Evolutionary conservation across 2,329 filamentous ascomycete species (phyloP).

Genomic region (Orbilia oligospora): DNA sequence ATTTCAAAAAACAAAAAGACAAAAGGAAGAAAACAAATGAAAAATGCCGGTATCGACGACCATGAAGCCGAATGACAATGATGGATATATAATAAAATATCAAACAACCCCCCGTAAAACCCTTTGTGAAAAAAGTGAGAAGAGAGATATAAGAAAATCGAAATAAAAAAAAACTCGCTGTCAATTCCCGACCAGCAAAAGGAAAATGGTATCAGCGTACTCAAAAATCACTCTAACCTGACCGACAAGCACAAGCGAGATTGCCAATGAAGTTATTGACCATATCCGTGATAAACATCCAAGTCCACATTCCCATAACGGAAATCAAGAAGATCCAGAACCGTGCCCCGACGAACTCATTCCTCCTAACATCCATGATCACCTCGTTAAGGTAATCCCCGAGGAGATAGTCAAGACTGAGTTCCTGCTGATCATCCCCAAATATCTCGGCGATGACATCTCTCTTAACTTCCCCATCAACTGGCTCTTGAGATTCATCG

Average conservation of each 20-base stretch:
- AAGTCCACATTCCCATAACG: slow-evolving; percentile 59
- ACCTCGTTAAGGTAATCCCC: slow-evolving; percentile 60
- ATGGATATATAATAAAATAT: slow-evolving; percentile 5
- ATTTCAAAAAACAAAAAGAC: slow-evolving; percentile 18
- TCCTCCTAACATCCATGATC: slow-evolving; percentile 53
- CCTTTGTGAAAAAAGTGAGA: neutral
- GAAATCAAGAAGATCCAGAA: slow-evolving; percentile 59
- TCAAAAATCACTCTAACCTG: neutral
- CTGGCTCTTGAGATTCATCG: neutral
- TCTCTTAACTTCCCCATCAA: slow-evolving; percentile 23
- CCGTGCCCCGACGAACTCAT: slow-evolving; percentile 55
- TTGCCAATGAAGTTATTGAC: slow-evolving; percentile 50
- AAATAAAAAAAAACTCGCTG: neutral
- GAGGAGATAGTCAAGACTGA: slow-evolving; percentile 57
- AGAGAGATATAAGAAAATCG: neutral
- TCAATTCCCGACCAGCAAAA: neutral
- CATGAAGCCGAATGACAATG: slow-evolving; percentile 2
- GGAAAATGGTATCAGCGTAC: neutral
- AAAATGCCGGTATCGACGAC: slow-evolving; percentile 6
- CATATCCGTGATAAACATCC: slow-evolving; percentile 56
- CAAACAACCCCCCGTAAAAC: neutral
- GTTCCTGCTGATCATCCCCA: slow-evolving; percentile 27
- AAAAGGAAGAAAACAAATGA: slow-evolving; percentile 18
- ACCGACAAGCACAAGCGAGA: slow-evolving; percentile 39
- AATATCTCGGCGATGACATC: slow-evolving; percentile 30